Base-by-base conservation (phyloP, 2,329 filamentous ascomycete genomes). In the Alternaria panax region DNA sequence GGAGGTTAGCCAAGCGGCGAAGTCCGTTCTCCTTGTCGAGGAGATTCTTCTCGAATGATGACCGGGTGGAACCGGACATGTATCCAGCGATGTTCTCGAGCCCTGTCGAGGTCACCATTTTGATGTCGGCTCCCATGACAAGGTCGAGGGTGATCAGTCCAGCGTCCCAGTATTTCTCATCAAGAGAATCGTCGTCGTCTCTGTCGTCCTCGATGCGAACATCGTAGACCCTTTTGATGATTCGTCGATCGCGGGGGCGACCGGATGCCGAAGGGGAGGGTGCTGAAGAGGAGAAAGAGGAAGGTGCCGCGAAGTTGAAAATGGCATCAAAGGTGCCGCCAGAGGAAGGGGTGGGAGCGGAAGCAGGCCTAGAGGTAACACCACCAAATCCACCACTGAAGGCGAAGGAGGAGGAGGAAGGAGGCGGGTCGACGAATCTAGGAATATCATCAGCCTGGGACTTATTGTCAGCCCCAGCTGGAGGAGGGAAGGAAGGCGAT, bases 401-500 rank as follows among this genome's bases (percentile, higher is more conserved):
- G 27, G 43, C 5, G 20, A 48, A 32, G 28, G 53, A 25, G 20
- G 34, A 38, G 45, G 53, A 22, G 25, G 16, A 8, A 30, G 18
- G 42, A 36, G 20, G 8, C 9, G 16, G 7, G 12, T 28, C 27
- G 12, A n/a, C 28, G 20, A 34, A 22, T 52, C 50, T 40, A 45
- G 40, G 24, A 14, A 18, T 36, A 28, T 18, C 34, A 45, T 32
- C 40, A 34, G 51, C 12, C 40, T 53, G 38, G 40, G 51, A 28
- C 51, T 53, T 42, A 53, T 41, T 25, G 28, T 41, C 51, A 45
- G 51, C 51, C 51, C 40, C 40, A 53, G 40, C 51, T 30, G 24
- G 32, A 51, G 38, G 16, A 6, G 47, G 45, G n/a, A 22, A 30
- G 28, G 16, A 11, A 30, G 4, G 46, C n/a, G 14, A n/a, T n/a